Percentiles rank a stretch among this genome's conserved stretches.
phyloP scores from a whole-genome alignment of 176 grass and related monocot species.

The Bromus sterilis region DNA sequence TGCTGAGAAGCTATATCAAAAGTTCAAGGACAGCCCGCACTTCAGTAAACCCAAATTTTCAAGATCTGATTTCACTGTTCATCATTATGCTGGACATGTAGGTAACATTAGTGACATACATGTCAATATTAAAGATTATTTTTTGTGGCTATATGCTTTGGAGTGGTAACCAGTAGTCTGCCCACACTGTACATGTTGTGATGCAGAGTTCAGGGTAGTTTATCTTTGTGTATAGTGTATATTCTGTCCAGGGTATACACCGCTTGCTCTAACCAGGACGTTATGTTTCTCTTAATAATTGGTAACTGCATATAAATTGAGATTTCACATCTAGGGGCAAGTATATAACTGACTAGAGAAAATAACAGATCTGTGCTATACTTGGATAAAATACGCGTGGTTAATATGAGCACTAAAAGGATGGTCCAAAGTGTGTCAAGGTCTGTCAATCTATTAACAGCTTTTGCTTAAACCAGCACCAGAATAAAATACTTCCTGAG shows the following conservation, averaged over 20 bases:
- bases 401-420: neutral
- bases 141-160: neutral
- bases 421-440: neutral
- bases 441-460: neutral
- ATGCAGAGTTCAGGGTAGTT: neutral
- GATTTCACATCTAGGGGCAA: neutral
- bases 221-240: no score
- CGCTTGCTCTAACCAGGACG: neutral
- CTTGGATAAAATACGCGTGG: neutral
- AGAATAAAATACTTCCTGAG: neutral
- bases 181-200: neutral
- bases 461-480: neutral
- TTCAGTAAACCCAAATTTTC: conserved; percentile 96
- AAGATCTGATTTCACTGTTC: conserved; percentile 75
- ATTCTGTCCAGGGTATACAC: neutral
- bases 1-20: conserved; percentile 91
- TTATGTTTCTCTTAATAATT: neutral
- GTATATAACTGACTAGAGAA: neutral
- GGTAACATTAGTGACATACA: conserved; percentile 35
- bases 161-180: neutral
- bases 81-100: conserved; percentile 98
- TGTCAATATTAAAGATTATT: neutral
- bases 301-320: neutral
- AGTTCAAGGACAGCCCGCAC: conserved; percentile 64
- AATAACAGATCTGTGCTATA: neutral